A percentile compares a stretch with the other conserved stretches of the same genome.
phyloP scores from a whole-genome alignment of 169 alveolate genomes.

The Cryptosporidium meleagridis region DNA sequence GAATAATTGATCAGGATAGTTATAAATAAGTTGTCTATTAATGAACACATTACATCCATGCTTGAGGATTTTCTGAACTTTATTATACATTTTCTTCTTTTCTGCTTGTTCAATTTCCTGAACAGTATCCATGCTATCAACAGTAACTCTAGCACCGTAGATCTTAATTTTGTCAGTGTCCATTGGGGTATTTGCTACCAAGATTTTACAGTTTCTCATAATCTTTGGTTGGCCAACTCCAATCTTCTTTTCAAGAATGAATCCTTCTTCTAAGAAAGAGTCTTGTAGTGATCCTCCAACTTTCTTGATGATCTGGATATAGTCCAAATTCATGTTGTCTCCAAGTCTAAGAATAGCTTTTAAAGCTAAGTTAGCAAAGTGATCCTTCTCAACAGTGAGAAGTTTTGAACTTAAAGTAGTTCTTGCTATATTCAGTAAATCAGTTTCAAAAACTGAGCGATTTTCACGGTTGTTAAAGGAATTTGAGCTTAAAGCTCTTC shows the following conservation, averaged over 20 bases:
- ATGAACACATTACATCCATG: constrained; percentile 98
- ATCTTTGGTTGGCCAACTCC: constrained; percentile 95
- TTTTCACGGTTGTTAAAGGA: constrained; percentile 88
- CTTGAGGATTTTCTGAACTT: constrained; percentile 95
- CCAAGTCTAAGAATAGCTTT: constrained; percentile 96
- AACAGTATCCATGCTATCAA: constrained; percentile 97
- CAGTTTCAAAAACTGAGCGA: constrained; percentile 88
- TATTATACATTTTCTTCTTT: constrained; percentile 95
- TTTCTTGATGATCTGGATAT: constrained; percentile 94
- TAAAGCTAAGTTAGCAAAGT: constrained; percentile 96
- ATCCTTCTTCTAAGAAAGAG: constrained; percentile 98
- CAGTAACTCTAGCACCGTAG: constrained; percentile 98
- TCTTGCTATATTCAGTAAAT: constrained; percentile 94
- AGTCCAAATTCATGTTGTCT: constrained; percentile 88
- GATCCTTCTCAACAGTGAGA: constrained; percentile 94
- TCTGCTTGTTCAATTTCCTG: constrained; percentile 98
- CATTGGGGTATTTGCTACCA: constrained; percentile 99
- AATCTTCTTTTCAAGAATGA: constrained; percentile 95
- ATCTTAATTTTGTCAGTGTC: constrained; percentile 99
- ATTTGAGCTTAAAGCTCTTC: constrained; percentile 85
- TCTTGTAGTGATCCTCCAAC: constrained; percentile 98
- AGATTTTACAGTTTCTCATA: constrained; percentile 88
- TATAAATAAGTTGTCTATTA: constrained; percentile 98
- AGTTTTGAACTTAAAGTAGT: constrained; percentile 98
- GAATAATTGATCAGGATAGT: constrained; percentile 98